Base-by-base conservation (phyloP, 805 yeast genomes). In the Crinitomyces ghanaensis region DNA sequence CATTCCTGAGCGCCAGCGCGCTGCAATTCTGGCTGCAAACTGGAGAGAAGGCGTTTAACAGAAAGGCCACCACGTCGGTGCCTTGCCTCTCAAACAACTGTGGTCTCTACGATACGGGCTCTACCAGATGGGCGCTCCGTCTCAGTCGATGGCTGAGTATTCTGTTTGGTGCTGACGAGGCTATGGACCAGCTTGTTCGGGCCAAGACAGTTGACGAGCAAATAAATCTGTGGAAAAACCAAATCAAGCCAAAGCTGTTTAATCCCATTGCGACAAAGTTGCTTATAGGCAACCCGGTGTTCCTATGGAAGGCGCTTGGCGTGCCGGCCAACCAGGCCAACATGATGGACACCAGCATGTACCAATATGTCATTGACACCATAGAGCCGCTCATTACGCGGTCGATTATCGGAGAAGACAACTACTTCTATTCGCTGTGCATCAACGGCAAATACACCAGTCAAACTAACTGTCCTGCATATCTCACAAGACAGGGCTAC, bases 271-370 rank as follows among this genome's bases (percentile, higher is more conserved):
- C 80, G 35, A 74, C 80, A 12, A 70, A 71, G 32, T 48, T 78
- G 19, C 59, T 82, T 32, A 68, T 82, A 26, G 85, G 85, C n/a
- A 82, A 81, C 54, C 86, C 88, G 14, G 54, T 80, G n/a, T 81
- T 81, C 53, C 62, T 82, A 37, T 81, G 93, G 93, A 80, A 78
- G 52, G 93, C 93, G 0, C 63, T 82, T 16, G 93, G 93, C n/a
- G 93, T 81, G 30, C 93, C 93, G 4, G 72, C 76, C 5, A 81
- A 82, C 50, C 93, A 81, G 59, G 85, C 91, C 4, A 62, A 72
- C 19, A 70, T 82, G 77, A 80, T 82, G 72, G 83, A 79, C 16
- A 62, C 70, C 12, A 74, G 85, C 0, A 75, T 79, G 27, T 57
- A 77, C 45, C 69, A 76, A 38, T 81, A 82, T 51, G 74, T 82